Base-by-base conservation (phyloP, 2,329 filamentous ascomycete species). In the Lecanicillium sp. region DNA sequence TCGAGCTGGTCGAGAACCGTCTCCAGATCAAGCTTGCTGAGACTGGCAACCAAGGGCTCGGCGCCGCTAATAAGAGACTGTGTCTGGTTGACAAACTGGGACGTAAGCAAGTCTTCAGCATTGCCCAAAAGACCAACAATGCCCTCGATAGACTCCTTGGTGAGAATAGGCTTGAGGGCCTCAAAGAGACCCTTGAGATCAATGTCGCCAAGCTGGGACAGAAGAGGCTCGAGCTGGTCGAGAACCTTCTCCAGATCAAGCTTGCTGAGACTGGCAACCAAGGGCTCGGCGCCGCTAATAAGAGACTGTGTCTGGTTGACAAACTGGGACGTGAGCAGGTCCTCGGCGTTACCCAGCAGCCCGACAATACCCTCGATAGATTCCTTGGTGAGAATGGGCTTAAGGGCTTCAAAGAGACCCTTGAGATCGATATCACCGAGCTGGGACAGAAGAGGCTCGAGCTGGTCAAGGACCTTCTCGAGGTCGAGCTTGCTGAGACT, bases 61-160 rank as follows among this genome's bases (percentile, higher is more conserved):
- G 56, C 55, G 20, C 49, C 49, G 0, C 45, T 43, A 7, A 58
- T 44, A 2, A 58, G 42, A 4, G 45, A 43, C 3, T 55, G 55
- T 29, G 64, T 65, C 43, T 68, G 61, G 14, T 56, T 53, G 8
- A 68, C 61, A 45, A 68, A 68, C 1, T 55, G 52, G 20, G 55
- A 45, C 4, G 55, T 61, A 5, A 68, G 46, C 12, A 68, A 47
- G 18, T 48, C 42, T 37, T 62, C 58, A 1, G 64, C 65, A 22
- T 68, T 66, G 18, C 49, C 53, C 5, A 68, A 44, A 4, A 68
- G 50, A 4, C 32, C 48, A 13, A 54, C 50, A 0, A 54, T 47
- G n/a, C 46, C 48, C 18, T 48, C 46, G 5, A 57, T 49, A 1
- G 46, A 42, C 1, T 57, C 45, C 6, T 46, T 40, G 1, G 44